Evolutionary conservation across 164 flowering plant species (phyloP), one percentile per base, ranked within the genome.

Genomic region (Taxillus chinensis): DNA sequence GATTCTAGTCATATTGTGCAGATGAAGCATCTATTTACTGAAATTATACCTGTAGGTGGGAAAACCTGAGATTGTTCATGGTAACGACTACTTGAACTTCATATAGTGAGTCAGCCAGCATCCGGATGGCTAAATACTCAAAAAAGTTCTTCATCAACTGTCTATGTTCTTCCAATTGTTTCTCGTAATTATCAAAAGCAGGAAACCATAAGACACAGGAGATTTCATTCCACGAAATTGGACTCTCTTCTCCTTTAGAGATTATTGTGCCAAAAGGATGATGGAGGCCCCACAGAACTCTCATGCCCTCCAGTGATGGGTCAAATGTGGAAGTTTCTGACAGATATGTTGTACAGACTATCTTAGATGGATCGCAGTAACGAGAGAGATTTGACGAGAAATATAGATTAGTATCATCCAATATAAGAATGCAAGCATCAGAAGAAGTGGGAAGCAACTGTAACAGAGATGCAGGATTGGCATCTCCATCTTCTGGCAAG

Each of bases 61-160:
- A 78, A 76, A 90, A 93, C 63, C 78, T 79, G 55, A 81, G 67
- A 62, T 86, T 93, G 79, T 90, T 93, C 95, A 90, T 85, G 62
- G 83, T 82, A 38, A 90, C 67, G 45, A 90, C 74, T 50, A 90
- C 83, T 17, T 51, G 86, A 49, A 84, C 64, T 12, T 80, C 82
- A 66, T 62, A 70, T 68, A 93, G 73, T 55, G 77, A 65, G 66
- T 90, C 96, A 13, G 74, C 87, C 72, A 90, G 61, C 59, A 87
- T 70, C 59, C 92, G 80, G 63, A 86, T 73, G 38, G 92, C 86
- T 59, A 90, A 67, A 68, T 62, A 75, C 72, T 84, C 85, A 38
- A 93, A 93, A 68, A 90, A 87, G 27, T 73, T 82, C 75, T 73
- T 70, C 64, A 93, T 39, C n/a, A 71, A 64, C 52, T 45, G 49